These are phyloP conservation scores for Camelina hispida DNA, from an alignment of 345 rosid genomes.

Conservation along the genomic window DNA sequence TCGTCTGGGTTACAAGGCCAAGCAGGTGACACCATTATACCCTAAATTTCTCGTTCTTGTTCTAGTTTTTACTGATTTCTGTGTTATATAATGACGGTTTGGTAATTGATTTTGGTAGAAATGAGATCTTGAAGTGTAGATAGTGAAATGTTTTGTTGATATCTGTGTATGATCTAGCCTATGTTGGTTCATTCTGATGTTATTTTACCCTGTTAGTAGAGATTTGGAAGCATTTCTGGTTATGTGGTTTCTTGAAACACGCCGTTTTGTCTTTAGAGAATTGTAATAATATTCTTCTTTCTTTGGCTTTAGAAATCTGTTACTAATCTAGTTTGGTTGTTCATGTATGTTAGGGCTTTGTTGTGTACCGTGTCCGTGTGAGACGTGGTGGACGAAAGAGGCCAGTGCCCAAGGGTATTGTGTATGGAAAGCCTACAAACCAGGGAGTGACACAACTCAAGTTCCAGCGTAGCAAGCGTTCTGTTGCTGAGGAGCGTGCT, in stretches of 20 bases:
- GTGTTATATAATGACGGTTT: too few species aligned
- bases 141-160: background rate
- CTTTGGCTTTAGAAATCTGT: background rate
- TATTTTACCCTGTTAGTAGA: background rate
- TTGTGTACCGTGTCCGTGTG: conserved; percentile 81
- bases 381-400: conserved; percentile 99
- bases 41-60: too few species aligned
- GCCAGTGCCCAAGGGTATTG: conserved; percentile 96
- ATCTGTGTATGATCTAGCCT: background rate
- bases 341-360: conserved; percentile 62
- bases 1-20: conserved; percentile 95
- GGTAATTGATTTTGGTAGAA: background rate
- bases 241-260: conserved; percentile 39
- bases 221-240: conserved; percentile 36
- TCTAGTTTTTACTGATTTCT: too few species aligned
- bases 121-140: background rate
- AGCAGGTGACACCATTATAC: conserved; percentile 59
- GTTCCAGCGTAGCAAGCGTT: conserved; percentile 96
- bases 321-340: background rate
- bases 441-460: conserved; percentile 98
- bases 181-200: conserved; percentile 5
- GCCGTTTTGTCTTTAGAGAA: background rate
- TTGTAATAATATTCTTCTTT: background rate
- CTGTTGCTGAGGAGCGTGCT: conserved; percentile 99
- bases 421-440: conserved; percentile 86